These are phyloP conservation scores for Daldinia eschscholtzii DNA, from an alignment of 2,329 filamentous ascomycete genomes.

Conservation along the genomic window DNA sequence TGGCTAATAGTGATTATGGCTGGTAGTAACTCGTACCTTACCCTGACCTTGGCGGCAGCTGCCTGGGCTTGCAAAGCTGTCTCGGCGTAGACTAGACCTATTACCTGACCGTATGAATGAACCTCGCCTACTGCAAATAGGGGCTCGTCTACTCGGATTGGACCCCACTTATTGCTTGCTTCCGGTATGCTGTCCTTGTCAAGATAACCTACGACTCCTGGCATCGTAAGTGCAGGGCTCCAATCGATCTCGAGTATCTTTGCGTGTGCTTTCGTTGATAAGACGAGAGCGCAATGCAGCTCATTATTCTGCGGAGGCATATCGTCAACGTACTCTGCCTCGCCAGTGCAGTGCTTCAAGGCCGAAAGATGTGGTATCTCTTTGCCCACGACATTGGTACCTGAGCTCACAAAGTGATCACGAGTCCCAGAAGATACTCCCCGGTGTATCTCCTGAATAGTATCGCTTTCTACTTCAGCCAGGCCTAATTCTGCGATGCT, in stretches of 20 bases:
- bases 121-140: constrained; percentile 95
- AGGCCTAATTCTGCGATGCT: constrained; percentile 72
- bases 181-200: constrained; percentile 83
- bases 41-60: constrained; percentile 81
- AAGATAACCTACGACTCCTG: constrained; percentile 85
- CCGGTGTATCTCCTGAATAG: constrained; percentile 82
- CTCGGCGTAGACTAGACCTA: constrained; percentile 88
- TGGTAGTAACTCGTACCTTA: constrained; percentile 91
- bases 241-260: constrained; percentile 84
- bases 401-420: constrained; percentile 77
- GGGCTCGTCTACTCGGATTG: constrained; percentile 81
- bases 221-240: constrained; percentile 79
- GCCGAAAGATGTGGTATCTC: constrained; percentile 86
- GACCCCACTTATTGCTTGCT: constrained; percentile 88
- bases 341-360: constrained; percentile 89
- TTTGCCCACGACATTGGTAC: constrained; percentile 83
- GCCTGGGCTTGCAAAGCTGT: constrained; percentile 81
- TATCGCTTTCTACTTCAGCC: constrained; percentile 63
- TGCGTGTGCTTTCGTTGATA: constrained; percentile 88
- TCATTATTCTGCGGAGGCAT: constrained; percentile 88
- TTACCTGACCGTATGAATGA: constrained; percentile 87
- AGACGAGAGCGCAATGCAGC: constrained; percentile 84
- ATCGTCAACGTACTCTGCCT: constrained; percentile 95
- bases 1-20: constrained; percentile 92
- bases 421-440: constrained; percentile 82